Percentiles rank a stretch among this genome's conserved stretches.
phyloP scores from a whole-genome alignment of 1,139 yeast species.

The Saccharomyces pastorianus region DNA sequence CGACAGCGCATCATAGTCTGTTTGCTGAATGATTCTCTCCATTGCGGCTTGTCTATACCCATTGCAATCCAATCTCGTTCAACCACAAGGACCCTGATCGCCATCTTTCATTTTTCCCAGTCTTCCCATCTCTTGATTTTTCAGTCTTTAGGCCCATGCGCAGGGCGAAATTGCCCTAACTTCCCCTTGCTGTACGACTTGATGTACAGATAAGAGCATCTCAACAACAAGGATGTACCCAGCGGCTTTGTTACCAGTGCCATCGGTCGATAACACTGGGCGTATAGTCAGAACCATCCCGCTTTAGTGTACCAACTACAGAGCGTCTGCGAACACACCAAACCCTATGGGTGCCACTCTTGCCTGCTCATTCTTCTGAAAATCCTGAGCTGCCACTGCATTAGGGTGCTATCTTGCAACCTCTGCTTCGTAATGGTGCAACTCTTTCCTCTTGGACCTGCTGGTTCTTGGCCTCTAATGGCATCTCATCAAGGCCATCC shows the following conservation, averaged over 20 bases:
- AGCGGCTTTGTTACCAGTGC: no score
- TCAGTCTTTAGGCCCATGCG: background rate
- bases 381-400: background rate
- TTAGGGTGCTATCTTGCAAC: background rate
- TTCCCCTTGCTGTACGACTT: background rate
- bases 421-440: background rate
- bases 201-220: background rate
- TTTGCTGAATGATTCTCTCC: conserved; percentile 33
- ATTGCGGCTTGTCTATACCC: conserved; percentile 7
- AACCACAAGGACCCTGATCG: background rate
- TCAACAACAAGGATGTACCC: background rate
- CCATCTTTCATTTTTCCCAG: background rate
- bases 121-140: background rate
- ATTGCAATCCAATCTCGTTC: background rate
- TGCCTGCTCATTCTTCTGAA: no score
- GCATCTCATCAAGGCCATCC: background rate
- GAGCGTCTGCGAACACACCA: no score
- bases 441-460: no score
- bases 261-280: background rate
- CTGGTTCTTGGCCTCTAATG: background rate
- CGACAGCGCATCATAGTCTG: conserved; percentile 81
- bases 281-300: background rate
- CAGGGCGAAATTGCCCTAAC: background rate
- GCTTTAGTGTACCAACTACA: no score
- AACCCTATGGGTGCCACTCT: no score